Evolutionary conservation across 2,329 filamentous ascomycete genomes (phyloP), one percentile per base, ranked within the genome.

Genomic region (Aureobasidium uvarum): DNA sequence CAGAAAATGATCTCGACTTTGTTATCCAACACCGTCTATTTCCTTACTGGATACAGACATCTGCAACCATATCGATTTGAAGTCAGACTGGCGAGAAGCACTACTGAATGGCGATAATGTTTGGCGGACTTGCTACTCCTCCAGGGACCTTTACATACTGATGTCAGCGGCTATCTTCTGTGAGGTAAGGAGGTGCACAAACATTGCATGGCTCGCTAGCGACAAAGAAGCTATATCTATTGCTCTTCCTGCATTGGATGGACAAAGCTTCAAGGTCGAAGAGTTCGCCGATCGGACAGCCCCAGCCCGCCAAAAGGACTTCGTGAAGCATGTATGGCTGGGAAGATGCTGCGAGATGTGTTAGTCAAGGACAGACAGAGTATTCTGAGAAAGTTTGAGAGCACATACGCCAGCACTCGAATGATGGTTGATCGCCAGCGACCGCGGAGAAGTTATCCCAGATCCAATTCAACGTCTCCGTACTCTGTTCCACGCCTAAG

Each of bases 241-340:
- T 69, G 31, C 70, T 54, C 20, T 69, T 67, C 66, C 71, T 69
- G 68, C 81, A 83, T 50, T 80, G 70, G 60, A 67, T 74, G 0
- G 78, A 77, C 56, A 83, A 69, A 50, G 67, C 72, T 72, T 83
- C 81, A 11, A 83, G 72, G 71, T 82, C 78, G 68, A 82, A 83
- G 3, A 83, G 70, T 71, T 83, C 81, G 28, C 81, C 81, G 68
- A 83, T 81, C 16, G 81, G 81, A 69, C 79, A 80, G 0, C 81
- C 81, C 80, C 80, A 83, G 0, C 81, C 80, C 0, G 76, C 76
- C 5, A 83, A 73, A 68, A 83, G 75, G 0, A 82, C 77, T 71
- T 83, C 80, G 70, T 83, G 81, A 56, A 78, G 67, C 36, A 68
- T 65, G 56, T 70, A 77, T 6, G 74, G 71, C 66, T 75, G 72